Base-by-base conservation (phyloP, 768 basidiomycete genomes). In the Chlorophyllum brunneum region DNA sequence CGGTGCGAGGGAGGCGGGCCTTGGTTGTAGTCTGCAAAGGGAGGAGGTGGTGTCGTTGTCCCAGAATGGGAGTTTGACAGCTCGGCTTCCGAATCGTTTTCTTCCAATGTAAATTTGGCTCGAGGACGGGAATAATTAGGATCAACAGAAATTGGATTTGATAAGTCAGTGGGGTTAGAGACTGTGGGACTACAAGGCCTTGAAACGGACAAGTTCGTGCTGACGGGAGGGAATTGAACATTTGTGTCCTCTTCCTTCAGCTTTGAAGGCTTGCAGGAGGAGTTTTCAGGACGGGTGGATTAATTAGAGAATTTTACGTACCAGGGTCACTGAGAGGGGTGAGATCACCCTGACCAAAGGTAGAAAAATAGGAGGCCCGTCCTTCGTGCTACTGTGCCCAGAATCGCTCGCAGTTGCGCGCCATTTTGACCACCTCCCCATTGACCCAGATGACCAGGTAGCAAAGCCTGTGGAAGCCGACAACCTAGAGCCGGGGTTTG, bases 331-430 rank as follows among this genome's bases (percentile, higher is more conserved):
- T 26, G 47, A 48, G 4, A 56, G 16, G 9, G 54, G 55, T 5
- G 51, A 56, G 24, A 31, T 36, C 15, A 42, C 49, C 22, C 54
- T 50, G 5, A 56, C 41, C 7, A 56, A 22, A 5, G 54, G 54
- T 11, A 56, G 42, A 23, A 33, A 45, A 4, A 38, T 33, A 33
- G 46, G 46, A 31, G 23, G 16, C 16, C 36, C 27, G 2, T 51
- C 33, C 15, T 37, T 34, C 13, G 23, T 7, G 26, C 23, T 23
- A 9, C 22, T n/a, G 13, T 53, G 43, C 13, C 34, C 34, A 5
- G 4, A 18, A n/a, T 45, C 51, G 13, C 43, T 53, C 23, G 29
- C 31, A 26, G 27, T 26, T 42, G 27, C 16, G 15, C 53, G 41
- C 49, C 49, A 51, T 34, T 34, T 42, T 23, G 41, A 48, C 45